Base-by-base conservation (phyloP, 768 basidiomycete species). In the Pleurotus salmoneostramineus region DNA sequence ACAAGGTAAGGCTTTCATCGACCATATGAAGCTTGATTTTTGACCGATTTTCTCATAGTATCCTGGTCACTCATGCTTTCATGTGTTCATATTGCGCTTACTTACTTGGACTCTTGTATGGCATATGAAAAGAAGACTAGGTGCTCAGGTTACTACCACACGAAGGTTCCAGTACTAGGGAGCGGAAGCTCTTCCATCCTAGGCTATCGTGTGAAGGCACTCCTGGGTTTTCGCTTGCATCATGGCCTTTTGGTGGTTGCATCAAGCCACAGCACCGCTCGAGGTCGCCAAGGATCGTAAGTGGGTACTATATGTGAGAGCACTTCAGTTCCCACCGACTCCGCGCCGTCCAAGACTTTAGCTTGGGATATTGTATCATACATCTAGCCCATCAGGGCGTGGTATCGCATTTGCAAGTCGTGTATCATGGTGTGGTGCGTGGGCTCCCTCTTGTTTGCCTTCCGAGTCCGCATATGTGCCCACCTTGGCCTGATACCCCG, bases 211-310 rank as follows among this genome's bases (percentile, higher is more conserved):
- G 52, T 40, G 52, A 54, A 54, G 52, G 27, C 21, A 40, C 10
- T 8, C 10, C 21, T 47, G 14, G 17, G 17, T 17, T 11, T 31
- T 49, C 48, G 21, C 48, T 32, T 31, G 37, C 37, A 40, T 40
- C 37, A 45, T 45, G 15, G 44, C 44, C 5, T 11, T 21, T 15
- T 47, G n/a, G 5, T 7, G 7, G 40, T 14, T 11, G 15, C 17
- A 54, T 54, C 52, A 54, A 54, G 52, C 52, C 35, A 54, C 52
- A 54, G 37, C 52, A 54, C 35, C 52, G 40, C 52, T 43, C 21
- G 17, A 27, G 21, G 44, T 11, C 44, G 44, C 44, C 17, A 45
- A 11, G n/a, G 44, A 10, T 45, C 44, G 52, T 40, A 17, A 27
- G 21, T 21, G 40, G 36, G 17, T 37, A 37, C 43, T 12, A 36